Percentiles rank a stretch among this genome's conserved stretches.
Conservation (phyloP, 208 protist species). For the Crithidia expoeki region DNA sequence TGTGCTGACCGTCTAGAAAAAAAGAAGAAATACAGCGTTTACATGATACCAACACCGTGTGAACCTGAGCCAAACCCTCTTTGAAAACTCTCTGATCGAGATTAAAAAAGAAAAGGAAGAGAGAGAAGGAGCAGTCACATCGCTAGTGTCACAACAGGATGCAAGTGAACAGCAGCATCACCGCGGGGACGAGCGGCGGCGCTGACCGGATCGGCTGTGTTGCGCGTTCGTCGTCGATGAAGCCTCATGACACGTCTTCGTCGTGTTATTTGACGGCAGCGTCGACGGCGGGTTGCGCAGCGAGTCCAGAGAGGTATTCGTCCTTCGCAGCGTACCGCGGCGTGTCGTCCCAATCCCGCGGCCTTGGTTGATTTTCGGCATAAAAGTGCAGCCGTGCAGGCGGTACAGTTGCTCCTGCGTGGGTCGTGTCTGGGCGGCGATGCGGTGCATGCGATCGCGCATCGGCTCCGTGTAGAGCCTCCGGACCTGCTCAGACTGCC, state of each 20-base stretch:
- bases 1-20: too few species aligned
- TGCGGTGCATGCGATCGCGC: conserved; percentile 14
- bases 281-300: background rate
- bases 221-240: background rate
- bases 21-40: too few species aligned
- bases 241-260: conserved; percentile 2
- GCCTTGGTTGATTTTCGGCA: conserved; percentile 31
- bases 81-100: too few species aligned
- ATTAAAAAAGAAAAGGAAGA: too few species aligned
- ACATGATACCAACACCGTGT: too few species aligned
- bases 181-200: background rate
- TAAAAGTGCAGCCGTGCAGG: conserved; percentile 37
- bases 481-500: conserved; percentile 31
- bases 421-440: conserved; percentile 3
- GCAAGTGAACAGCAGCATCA: background rate
- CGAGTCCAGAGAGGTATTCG: background rate
- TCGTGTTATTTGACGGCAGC: conserved; percentile 10
- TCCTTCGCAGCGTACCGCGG: background rate
- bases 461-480: conserved; percentile 41
- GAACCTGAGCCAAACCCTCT: too few species aligned
- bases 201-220: background rate
- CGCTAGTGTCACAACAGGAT: too few species aligned
- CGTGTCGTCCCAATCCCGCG: background rate
- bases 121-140: too few species aligned
- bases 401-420: conserved; percentile 12